phyloP scores from a whole-genome alignment of 1,139 yeast genomes.

The Saccharomyces hybrid region DNA sequence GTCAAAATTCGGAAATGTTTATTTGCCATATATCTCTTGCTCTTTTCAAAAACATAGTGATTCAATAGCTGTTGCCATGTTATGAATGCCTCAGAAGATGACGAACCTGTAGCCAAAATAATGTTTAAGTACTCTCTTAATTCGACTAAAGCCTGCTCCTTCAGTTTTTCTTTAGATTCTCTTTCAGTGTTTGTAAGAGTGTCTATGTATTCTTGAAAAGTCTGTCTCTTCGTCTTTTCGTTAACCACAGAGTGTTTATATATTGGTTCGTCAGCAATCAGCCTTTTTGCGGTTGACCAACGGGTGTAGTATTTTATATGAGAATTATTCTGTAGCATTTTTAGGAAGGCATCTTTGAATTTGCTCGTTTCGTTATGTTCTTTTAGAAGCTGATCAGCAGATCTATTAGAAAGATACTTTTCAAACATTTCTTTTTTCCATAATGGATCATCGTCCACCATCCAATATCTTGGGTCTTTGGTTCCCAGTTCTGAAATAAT shows the following conservation, averaged over 20 bases:
- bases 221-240: conserved; percentile 46
- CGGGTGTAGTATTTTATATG: conserved; percentile 52
- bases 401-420: conserved; percentile 47
- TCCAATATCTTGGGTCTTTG: conserved; percentile 62
- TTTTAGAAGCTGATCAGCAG: conserved; percentile 47
- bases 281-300: conserved; percentile 52
- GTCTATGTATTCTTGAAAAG: conserved; percentile 46
- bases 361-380: conserved; percentile 47
- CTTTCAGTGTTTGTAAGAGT: conserved; percentile 36
- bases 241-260: conserved; percentile 57
- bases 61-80: conserved; percentile 23
- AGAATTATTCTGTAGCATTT: conserved; percentile 37
- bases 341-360: conserved; percentile 47
- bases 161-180: conserved; percentile 33
- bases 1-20: conserved; percentile 47
- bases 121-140: conserved; percentile 40
- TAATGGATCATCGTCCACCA: conserved; percentile 49
- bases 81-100: conserved; percentile 4
- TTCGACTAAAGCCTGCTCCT: conserved; percentile 46
- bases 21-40: conserved; percentile 51
- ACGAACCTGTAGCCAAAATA: conserved; percentile 13
- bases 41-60: conserved; percentile 40
- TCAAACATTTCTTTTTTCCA: conserved; percentile 59
- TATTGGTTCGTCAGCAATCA: conserved; percentile 57
- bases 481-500: conserved; percentile 54